These are phyloP conservation scores for Coniferiporia sulphurascens DNA, from an alignment of 1,284 basidiomycete species.

Conservation along the genomic window DNA sequence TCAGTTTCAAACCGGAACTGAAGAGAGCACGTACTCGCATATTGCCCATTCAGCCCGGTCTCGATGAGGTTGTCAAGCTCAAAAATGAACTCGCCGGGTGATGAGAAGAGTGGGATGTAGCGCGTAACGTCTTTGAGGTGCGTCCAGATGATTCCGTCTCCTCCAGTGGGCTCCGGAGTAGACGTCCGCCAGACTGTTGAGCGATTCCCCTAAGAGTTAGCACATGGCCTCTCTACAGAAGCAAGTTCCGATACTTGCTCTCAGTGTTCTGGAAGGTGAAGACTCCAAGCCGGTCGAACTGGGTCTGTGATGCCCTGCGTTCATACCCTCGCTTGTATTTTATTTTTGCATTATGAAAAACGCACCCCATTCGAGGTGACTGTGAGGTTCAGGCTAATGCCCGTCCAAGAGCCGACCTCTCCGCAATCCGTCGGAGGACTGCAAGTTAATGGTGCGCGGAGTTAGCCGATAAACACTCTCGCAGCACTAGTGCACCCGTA, in stretches of 20 bases:
- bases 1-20: no score
- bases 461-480: background rate
- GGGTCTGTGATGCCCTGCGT: constrained; percentile 36
- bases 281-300: constrained; percentile 68
- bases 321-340: background rate
- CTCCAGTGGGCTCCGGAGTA: constrained; percentile 66
- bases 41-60: constrained; percentile 55
- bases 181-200: constrained; percentile 68
- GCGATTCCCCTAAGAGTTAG: background rate
- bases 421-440: constrained; percentile 74
- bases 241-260: constrained; percentile 38
- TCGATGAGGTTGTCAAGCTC: constrained; percentile 68
- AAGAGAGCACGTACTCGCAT: constrained; percentile 47
- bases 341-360: background rate
- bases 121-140: constrained; percentile 72
- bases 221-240: background rate
- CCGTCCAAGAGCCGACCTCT: constrained; percentile 67
- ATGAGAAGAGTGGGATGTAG: constrained; percentile 63
- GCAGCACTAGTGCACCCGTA: background rate
- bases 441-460: background rate
- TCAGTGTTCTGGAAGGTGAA: constrained; percentile 75
- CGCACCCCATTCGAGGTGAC: constrained; percentile 63
- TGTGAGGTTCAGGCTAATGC: constrained; percentile 67
- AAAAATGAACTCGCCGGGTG: constrained; percentile 62
- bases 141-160: constrained; percentile 74